Evolutionary conservation across 2,329 filamentous ascomycete genomes (phyloP).

Genomic region (Gnomoniopsis smithogilvyi): DNA sequence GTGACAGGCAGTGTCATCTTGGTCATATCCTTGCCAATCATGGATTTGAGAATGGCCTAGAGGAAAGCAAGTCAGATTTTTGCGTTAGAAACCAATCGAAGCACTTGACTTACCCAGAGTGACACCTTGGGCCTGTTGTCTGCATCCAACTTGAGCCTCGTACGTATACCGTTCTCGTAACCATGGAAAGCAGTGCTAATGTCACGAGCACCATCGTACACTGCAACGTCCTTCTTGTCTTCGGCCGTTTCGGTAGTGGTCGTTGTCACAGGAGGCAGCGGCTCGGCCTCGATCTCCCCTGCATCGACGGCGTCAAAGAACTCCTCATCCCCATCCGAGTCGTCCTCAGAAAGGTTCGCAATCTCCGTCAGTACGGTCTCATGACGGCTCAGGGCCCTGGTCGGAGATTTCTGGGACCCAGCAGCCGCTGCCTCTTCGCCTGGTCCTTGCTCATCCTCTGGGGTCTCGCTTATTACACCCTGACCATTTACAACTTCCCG

Average conservation of each 20-base stretch:
- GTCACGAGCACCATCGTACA: conserved; percentile 47
- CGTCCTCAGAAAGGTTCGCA: conserved; percentile 73
- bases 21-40: conserved; percentile 99
- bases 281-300: conserved; percentile 78
- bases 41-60: conserved; percentile 93
- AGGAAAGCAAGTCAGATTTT: conserved; percentile 22
- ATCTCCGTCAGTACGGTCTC: conserved; percentile 69
- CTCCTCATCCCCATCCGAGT: conserved; percentile 81
- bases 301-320: conserved; percentile 98
- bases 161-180: conserved; percentile 85
- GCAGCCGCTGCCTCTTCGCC: conserved; percentile 22
- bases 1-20: conserved; percentile 99
- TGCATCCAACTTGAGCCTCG: conserved; percentile 79
- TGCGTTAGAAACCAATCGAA: background rate
- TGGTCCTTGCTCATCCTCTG: conserved; percentile 33
- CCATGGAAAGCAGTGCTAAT: conserved; percentile 79
- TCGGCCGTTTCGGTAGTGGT: conserved; percentile 29
- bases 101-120: conserved; percentile 72
- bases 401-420: conserved; percentile 37
- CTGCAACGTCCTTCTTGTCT: conserved; percentile 44
- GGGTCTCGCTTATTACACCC: conserved; percentile 28
- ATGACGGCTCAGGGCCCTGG: conserved; percentile 45
- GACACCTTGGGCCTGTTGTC: conserved; percentile 93
- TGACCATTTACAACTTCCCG: conserved; percentile 73
- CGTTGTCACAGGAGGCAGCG: conserved; percentile 50